A percentile compares a stretch with the other conserved stretches of the same genome.
These are phyloP conservation scores for Phytopythium chamaehyphon DNA, from an alignment of 352 stramenopile species.

Conservation along the genomic window DNA sequence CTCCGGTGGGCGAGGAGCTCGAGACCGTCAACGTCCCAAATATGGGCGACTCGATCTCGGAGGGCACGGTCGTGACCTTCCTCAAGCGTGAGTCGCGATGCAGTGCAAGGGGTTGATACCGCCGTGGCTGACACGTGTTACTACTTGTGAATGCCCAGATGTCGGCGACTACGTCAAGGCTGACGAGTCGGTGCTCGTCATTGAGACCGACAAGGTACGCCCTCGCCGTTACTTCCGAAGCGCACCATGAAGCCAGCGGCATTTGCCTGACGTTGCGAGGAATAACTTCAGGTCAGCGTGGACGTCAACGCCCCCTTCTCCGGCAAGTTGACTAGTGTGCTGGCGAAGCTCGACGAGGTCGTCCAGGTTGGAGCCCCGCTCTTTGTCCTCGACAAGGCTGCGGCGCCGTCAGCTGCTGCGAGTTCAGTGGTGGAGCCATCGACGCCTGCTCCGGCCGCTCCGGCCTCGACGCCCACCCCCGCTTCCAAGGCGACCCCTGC, in stretches of 20 bases:
- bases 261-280: background rate
- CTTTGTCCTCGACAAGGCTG: slow-evolving; percentile 89
- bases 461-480: slow-evolving; percentile 7
- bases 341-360: slow-evolving; percentile 94
- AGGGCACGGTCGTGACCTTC: slow-evolving; percentile 95
- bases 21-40: slow-evolving; percentile 84
- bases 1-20: slow-evolving; percentile 29
- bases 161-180: slow-evolving; percentile 93
- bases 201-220: slow-evolving; percentile 98
- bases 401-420: slow-evolving; percentile 8
- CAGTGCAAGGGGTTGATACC: background rate
- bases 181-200: slow-evolving; percentile 95
- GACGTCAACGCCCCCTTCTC: slow-evolving; percentile 89
- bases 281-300: slow-evolving; percentile 63
- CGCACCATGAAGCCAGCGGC: too few species aligned
- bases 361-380: slow-evolving; percentile 93
- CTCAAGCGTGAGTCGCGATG: slow-evolving; percentile 51
- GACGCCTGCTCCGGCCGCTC: slow-evolving; percentile 1
- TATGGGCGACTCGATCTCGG: slow-evolving; percentile 96
- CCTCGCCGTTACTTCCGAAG: too few species aligned
- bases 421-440: background rate
- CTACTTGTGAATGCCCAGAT: slow-evolving; percentile 26
- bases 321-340: slow-evolving; percentile 90
- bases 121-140: background rate
- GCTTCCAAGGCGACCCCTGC: slow-evolving; percentile 13